Percentiles rank a stretch among this genome's conserved stretches.
These are phyloP conservation scores for Eucalyptus microcorys DNA, from an alignment of 345 rosid genomes.

Conservation along the genomic window DNA sequence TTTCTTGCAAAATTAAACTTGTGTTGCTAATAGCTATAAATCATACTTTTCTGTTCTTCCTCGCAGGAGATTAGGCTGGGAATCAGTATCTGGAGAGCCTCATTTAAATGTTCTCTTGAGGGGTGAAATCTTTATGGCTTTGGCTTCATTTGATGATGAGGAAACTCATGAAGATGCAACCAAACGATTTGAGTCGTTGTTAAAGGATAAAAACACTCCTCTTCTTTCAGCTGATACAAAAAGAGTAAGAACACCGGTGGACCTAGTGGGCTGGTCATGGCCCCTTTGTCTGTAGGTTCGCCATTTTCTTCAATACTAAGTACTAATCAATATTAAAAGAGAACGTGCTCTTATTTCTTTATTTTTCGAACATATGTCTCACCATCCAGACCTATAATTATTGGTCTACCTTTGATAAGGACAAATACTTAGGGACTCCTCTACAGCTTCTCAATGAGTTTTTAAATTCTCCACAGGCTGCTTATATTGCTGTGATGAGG, in stretches of 20 bases:
- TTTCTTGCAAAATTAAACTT: not conserved
- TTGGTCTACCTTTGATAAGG: not conserved
- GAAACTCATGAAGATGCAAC: constrained; percentile 11
- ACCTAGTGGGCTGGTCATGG: not conserved
- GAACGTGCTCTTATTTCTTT: not conserved
- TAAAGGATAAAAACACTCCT: constrained; percentile 4
- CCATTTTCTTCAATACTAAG: not conserved
- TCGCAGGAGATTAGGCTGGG: constrained; percentile 22
- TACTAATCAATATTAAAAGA: not conserved
- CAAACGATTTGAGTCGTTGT: constrained; percentile 8
- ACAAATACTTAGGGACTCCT: not conserved
- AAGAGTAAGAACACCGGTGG: constrained; percentile 1
- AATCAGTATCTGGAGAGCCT: constrained; percentile 12
- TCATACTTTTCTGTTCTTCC: not conserved
- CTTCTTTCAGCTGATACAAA: constrained; percentile 20
- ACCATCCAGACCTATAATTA: not conserved
- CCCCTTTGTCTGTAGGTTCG: not conserved
- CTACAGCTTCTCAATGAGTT: not conserved
- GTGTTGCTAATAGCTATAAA: not conserved
- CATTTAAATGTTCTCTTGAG: constrained; percentile 17
- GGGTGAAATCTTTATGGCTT: constrained; percentile 12
- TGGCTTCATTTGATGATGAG: constrained; percentile 15
- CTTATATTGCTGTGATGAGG: constrained; percentile 26
- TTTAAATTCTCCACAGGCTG: constrained; percentile 9
- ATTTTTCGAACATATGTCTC: not conserved